These are phyloP conservation scores for Naganishia vishniacii DNA, from an alignment of 768 basidiomycete species.

Conservation along the genomic window DNA sequence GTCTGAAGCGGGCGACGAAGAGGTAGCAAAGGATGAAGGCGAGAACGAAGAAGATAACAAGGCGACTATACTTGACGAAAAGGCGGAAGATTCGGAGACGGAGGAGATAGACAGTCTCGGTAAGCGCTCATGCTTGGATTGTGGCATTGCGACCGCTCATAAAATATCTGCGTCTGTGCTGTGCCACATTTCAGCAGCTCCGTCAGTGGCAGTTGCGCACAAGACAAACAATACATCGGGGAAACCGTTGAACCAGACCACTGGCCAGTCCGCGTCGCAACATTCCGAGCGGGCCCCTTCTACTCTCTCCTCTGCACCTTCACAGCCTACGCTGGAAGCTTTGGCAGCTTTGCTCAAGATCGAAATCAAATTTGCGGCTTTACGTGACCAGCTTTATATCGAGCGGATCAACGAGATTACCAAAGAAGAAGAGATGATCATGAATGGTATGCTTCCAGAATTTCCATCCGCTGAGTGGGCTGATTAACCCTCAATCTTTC, in stretches of 20 bases:
- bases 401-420: conserved; percentile 89
- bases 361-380: conserved; percentile 82
- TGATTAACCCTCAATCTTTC: conserved; percentile 1
- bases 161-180: neutral
- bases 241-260: neutral
- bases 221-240: neutral
- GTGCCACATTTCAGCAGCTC: neutral
- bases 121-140: conserved; percentile 3
- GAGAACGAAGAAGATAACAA: conserved; percentile 26
- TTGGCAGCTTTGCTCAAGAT: conserved; percentile 80
- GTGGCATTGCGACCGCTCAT: neutral
- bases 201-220: neutral
- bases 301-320: conserved; percentile 30
- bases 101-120: neutral
- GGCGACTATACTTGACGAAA: conserved; percentile 2
- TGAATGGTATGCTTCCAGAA: conserved; percentile 60
- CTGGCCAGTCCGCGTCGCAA: conserved; percentile 21
- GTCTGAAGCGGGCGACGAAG: conserved; percentile 26
- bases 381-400: conserved; percentile 80
- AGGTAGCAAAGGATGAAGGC: conserved; percentile 15
- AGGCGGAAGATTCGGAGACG: conserved; percentile 15
- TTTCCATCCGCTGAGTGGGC: neutral
- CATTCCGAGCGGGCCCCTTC: conserved; percentile 56
- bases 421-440: conserved; percentile 77
- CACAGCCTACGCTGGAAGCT: conserved; percentile 58